Evolutionary conservation across 2,329 filamentous ascomycete genomes (phyloP), one percentile per base, ranked within the genome.

Genomic region (Pyrenophora teres): DNA sequence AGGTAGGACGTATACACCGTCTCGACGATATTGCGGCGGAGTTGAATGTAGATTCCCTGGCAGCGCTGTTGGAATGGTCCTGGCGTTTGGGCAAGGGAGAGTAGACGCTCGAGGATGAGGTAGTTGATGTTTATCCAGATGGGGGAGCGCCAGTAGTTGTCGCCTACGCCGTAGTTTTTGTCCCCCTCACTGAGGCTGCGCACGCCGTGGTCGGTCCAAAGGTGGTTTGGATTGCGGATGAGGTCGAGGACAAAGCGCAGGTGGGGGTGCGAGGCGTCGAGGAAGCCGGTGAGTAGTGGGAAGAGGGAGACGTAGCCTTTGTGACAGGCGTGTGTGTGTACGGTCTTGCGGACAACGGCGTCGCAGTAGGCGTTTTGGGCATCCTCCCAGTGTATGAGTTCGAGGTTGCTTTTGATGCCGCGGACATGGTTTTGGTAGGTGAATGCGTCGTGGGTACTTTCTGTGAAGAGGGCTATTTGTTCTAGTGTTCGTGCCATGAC

Each of bases 71-170:
- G 83, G 0, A 54, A 41, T 1, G 91, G 88, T 0, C 91, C 89
- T 1, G 77, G 49, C 2, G 71, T 71, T 73, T 50, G 44, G 4
- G 63, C 65, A 10, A 71, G 63, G 12, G 40, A 23, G n/a, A 63
- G 80, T 25, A 97, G 84, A 68, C 90, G 86, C 60, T 87, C 84
- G 45, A 97, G 77, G 43, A 89, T 86, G 64, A 97, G 79, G 74
- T 96, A 97, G 77, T 97, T 97, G 61, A 97, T 92, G 70, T 94
- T 94, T 69, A 97, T 89, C 93, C 93, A 97, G 19, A 97, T 83
- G 0, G 94, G 92, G 59, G 90, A 89, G 56, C 92, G 84, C 93
- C 94, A 97, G 78, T 97, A 97, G 75, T 97, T 96, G 78, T 97
- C 93, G 6, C 81, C 89, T 0, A 89, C 92, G 19, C 87, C 90